Evolutionary conservation across 352 stramenopile genomes (phyloP).

Genomic region (Phytophthora parvispora): DNA sequence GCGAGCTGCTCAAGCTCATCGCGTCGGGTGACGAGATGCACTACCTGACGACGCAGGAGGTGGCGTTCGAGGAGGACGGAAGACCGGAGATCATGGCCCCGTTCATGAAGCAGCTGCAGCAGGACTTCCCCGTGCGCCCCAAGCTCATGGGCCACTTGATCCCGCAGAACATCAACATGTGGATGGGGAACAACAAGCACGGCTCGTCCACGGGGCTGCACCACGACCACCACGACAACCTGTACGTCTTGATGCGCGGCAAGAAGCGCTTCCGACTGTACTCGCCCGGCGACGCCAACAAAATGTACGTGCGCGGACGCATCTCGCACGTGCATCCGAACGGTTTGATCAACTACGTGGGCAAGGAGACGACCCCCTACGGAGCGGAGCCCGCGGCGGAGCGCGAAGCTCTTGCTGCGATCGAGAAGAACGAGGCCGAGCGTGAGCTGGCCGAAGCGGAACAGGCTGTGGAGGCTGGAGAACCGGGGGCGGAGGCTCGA

Average conservation of each 20-base stretch:
- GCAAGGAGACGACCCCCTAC: constrained; percentile 86
- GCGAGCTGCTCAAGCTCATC: constrained; percentile 80
- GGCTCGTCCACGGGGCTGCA: constrained; percentile 94
- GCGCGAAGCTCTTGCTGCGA: constrained; percentile 59
- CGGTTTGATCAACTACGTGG: constrained; percentile 97
- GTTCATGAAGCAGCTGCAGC: constrained; percentile 80
- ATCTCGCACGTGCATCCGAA: constrained; percentile 94
- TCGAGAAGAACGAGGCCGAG: constrained; percentile 76
- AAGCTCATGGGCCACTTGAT: constrained; percentile 91
- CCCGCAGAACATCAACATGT: constrained; percentile 97
- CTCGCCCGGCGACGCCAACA: constrained; percentile 85
- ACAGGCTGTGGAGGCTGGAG: constrained; percentile 52
- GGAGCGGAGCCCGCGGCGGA: constrained; percentile 74
- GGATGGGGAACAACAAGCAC: constrained; percentile 94
- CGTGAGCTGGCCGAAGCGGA: constrained; percentile 70
- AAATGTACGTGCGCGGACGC: constrained; percentile 94
- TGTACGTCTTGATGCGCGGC: constrained; percentile 97
- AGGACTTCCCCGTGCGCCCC: constrained; percentile 90
- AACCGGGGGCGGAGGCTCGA: constrained; percentile 53
- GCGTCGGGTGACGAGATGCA: constrained; percentile 77
- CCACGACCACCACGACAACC: constrained; percentile 99
- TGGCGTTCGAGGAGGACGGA: constrained; percentile 80
- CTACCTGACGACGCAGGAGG: constrained; percentile 94
- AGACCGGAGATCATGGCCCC: constrained; percentile 87
- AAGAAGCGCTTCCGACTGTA: constrained; percentile 97